A percentile compares a stretch with the other conserved stretches of the same genome.
phyloP scores from a whole-genome alignment of 148 eudicot genomes.

The Cornus florida region DNA sequence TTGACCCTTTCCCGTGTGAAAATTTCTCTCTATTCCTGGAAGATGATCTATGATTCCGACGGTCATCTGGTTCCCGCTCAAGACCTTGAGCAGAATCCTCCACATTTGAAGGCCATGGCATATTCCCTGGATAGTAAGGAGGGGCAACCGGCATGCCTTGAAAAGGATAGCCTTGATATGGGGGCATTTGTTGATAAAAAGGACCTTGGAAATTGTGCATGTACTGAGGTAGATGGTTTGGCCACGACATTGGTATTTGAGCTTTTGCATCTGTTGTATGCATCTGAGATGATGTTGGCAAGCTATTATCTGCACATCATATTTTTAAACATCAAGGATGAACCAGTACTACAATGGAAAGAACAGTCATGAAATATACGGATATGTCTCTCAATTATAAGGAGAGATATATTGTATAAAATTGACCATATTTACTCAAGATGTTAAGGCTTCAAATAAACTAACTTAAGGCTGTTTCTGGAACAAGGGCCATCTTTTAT shows the following conservation, averaged over 20 bases:
- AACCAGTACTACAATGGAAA: background rate
- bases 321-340: background rate
- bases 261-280: constrained; percentile 41
- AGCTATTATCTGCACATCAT: constrained; percentile 36
- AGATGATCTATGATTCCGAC: constrained; percentile 33
- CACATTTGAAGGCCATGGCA: constrained; percentile 62
- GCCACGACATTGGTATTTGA: constrained; percentile 59
- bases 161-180: constrained; percentile 63
- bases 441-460: background rate
- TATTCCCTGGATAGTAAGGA: constrained; percentile 55
- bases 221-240: constrained; percentile 51
- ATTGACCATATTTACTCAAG: no score
- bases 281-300: constrained; percentile 28
- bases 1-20: constrained; percentile 32
- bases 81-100: constrained; percentile 29
- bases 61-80: constrained; percentile 44
- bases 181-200: constrained; percentile 57
- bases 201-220: constrained; percentile 61
- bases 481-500: background rate
- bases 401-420: no score
- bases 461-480: background rate
- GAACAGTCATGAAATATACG: no score
- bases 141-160: constrained; percentile 59
- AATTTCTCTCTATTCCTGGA: constrained; percentile 51
- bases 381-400: no score